These are phyloP conservation scores for Petunia secreta DNA, from an alignment of 257 asterid species.

Conservation along the genomic window DNA sequence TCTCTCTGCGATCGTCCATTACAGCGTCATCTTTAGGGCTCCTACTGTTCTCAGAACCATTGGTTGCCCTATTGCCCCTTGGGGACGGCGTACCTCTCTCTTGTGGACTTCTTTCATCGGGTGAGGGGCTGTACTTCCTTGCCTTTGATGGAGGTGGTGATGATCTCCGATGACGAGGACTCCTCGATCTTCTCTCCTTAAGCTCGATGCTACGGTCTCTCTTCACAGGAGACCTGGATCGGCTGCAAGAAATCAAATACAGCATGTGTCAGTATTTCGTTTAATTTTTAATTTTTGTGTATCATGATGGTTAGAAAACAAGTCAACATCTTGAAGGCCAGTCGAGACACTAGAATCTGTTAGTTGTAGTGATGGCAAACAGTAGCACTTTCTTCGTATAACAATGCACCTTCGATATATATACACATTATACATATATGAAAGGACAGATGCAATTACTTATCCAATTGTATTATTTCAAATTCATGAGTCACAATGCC, in stretches of 20 bases:
- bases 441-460: background rate
- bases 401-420: background rate
- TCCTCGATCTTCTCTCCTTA: slow-evolving; percentile 55
- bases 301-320: background rate
- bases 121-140: slow-evolving; percentile 38
- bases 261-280: background rate
- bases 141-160: slow-evolving; percentile 46
- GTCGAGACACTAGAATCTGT: background rate
- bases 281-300: background rate
- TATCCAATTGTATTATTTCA: background rate
- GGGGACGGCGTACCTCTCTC: slow-evolving; percentile 51
- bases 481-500: background rate
- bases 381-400: background rate
- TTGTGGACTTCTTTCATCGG: slow-evolving; percentile 53
- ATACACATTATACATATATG: background rate
- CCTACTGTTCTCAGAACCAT: slow-evolving; percentile 45
- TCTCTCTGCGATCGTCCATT: slow-evolving; percentile 29
- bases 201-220: slow-evolving; percentile 50
- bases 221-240: slow-evolving; percentile 57
- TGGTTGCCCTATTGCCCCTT: slow-evolving; percentile 40
- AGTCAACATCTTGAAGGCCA: background rate
- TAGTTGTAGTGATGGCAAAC: background rate
- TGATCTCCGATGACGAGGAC: slow-evolving; percentile 45
- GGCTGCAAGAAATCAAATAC: slow-evolving; percentile 38
- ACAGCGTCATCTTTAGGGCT: slow-evolving; percentile 42